A percentile compares a stretch with the other conserved stretches of the same genome.
Conservation (phyloP, 202 grass and related monocot genomes). For the Setaria italica region DNA sequence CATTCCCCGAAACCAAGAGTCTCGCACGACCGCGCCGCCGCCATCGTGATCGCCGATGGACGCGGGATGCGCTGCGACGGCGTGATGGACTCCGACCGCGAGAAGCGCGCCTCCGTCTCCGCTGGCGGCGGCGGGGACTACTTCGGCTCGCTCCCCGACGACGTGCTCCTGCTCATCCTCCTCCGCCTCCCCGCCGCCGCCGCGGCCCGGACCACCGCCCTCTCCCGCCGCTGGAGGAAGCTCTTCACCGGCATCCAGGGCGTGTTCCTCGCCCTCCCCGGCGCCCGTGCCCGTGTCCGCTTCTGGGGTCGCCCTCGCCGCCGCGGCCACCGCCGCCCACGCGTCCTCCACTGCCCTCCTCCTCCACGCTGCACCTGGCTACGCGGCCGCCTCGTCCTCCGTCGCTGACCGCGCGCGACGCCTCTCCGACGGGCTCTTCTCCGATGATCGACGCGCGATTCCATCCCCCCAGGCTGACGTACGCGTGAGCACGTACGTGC, state of each 20-base stretch:
- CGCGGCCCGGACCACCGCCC: neutral
- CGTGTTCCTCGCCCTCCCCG: neutral
- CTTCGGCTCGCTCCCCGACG: constrained; percentile 20
- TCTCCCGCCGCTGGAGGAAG: constrained; percentile 5
- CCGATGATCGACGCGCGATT: neutral
- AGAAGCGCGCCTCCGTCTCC: neutral
- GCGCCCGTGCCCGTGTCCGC: neutral
- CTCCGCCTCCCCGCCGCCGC: neutral
- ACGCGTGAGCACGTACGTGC: neutral
- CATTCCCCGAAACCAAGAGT: neutral
- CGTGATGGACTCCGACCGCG: neutral
- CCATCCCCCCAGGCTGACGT: neutral
- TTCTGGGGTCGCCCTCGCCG: neutral
- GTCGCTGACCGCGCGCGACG: neutral
- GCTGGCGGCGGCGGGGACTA: neutral
- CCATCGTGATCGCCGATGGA: neutral
- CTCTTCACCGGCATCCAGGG: neutral
- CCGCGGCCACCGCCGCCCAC: neutral
- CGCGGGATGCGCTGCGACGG: neutral
- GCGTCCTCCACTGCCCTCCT: neutral
- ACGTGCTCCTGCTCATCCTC: constrained; percentile 9
- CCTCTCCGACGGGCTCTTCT: constrained; percentile 2
- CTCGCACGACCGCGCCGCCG: neutral
- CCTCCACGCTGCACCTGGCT: neutral
- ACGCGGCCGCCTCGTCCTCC: neutral